Conservation (phyloP, 768 basidiomycete species). For the Russula emetica region DNA sequence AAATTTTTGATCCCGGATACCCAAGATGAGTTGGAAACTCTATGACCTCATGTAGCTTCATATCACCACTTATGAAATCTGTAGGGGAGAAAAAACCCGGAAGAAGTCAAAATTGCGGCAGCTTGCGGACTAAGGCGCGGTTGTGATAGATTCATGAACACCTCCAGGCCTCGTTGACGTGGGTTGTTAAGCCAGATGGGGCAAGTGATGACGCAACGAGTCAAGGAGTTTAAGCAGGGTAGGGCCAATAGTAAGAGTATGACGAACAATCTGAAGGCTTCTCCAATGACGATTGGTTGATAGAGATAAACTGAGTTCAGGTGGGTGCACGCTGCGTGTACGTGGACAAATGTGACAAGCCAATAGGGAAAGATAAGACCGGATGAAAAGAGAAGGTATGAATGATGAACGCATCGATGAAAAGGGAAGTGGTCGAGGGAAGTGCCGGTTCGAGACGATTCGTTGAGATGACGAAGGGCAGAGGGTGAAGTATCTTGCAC, state of each 20-base stretch:
- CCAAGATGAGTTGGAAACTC: constrained; percentile 12
- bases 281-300: constrained; percentile 15
- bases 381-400: background rate
- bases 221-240: constrained; percentile 11
- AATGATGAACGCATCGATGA: background rate
- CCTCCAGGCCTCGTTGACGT: constrained; percentile 19
- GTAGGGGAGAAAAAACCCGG: background rate
- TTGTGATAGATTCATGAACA: constrained; percentile 13
- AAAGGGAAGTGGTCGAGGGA: background rate
- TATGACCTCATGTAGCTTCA: constrained; percentile 21
- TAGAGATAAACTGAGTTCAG: constrained; percentile 18
- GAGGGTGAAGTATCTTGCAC: background rate
- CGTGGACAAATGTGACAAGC: constrained; percentile 9
- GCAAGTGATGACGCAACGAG: constrained; percentile 21
- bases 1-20: constrained; percentile 7
- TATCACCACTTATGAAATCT: constrained; percentile 10
- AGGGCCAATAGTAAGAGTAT: constrained; percentile 15
- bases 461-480: background rate
- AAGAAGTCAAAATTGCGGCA: constrained; percentile 19
- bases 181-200: constrained; percentile 18
- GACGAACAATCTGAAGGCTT: constrained; percentile 10
- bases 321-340: constrained; percentile 11
- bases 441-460: constrained; percentile 3
- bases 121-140: background rate
- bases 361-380: constrained; percentile 4